Conservation (phyloP, 768 basidiomycete genomes). For the Russula lepida region DNA sequence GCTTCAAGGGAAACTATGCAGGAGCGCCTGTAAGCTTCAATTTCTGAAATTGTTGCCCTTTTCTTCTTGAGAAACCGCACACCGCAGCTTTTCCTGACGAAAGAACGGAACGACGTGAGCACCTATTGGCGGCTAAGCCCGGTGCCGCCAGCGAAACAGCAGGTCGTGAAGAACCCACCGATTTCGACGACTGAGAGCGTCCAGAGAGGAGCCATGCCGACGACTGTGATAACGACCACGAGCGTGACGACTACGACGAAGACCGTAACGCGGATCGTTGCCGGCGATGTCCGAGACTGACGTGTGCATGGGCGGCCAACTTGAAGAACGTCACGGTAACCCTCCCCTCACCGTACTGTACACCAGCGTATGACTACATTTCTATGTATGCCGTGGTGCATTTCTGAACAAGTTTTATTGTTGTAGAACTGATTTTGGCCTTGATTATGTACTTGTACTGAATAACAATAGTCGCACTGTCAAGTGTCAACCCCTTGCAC, state of each 20-base stretch:
- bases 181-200: conserved; percentile 1
- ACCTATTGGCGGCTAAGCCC: conserved; percentile 16
- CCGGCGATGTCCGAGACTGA: conserved; percentile 1
- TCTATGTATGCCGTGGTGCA: too few species aligned
- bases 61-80: not conserved
- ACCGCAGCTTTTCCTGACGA: conserved; percentile 14
- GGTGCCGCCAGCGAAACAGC: conserved; percentile 9
- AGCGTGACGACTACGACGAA: conserved; percentile 19
- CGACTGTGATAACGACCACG: conserved; percentile 19
- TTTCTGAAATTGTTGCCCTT: not conserved
- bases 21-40: conserved; percentile 14
- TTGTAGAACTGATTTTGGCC: too few species aligned
- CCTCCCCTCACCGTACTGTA: too few species aligned
- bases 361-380: too few species aligned
- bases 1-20: conserved; percentile 6
- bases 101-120: conserved; percentile 9
- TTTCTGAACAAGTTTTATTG: too few species aligned
- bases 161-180: conserved; percentile 15
- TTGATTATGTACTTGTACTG: too few species aligned
- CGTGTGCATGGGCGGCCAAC: too few species aligned
- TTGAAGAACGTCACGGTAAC: too few species aligned
- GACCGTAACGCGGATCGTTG: conserved; percentile 17
- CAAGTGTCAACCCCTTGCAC: too few species aligned
- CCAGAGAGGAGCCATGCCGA: too few species aligned
- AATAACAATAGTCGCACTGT: too few species aligned